phyloP scores from a whole-genome alignment of 352 stramenopile genomes.

The Phytophthora constricta region DNA sequence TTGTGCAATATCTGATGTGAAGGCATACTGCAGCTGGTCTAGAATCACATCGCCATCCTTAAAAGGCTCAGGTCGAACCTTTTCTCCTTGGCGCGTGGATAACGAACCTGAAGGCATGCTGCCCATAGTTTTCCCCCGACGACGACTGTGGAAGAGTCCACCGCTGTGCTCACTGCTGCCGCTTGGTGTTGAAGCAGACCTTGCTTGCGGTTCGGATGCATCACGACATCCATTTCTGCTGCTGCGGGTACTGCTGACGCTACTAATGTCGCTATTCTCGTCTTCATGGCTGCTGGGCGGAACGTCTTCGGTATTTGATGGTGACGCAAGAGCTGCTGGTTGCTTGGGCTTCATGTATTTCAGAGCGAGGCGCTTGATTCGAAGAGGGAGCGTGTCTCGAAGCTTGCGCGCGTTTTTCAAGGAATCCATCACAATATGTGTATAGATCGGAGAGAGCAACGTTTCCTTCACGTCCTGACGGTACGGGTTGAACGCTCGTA shows the following conservation, averaged over 20 bases:
- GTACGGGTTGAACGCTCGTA: slow-evolving; percentile 87
- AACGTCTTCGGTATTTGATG: slow-evolving; percentile 27
- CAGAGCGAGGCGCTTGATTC: slow-evolving; percentile 49
- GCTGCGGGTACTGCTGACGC: slow-evolving; percentile 23
- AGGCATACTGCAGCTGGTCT: slow-evolving; percentile 72
- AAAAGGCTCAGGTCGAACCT: slow-evolving; percentile 56
- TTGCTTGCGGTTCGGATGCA: slow-evolving; percentile 27
- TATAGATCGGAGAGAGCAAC: slow-evolving; percentile 72
- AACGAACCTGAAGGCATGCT: slow-evolving; percentile 22
- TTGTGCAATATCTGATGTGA: slow-evolving; percentile 59
- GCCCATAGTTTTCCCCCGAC: slow-evolving; percentile 33
- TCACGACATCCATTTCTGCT: slow-evolving; percentile 17
- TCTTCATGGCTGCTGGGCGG: slow-evolving; percentile 10
- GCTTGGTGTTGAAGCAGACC: slow-evolving; percentile 21
- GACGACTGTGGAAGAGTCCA: slow-evolving; percentile 21
- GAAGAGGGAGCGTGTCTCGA: slow-evolving; percentile 63
- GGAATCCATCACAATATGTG: slow-evolving; percentile 67
- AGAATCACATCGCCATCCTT: slow-evolving; percentile 62
- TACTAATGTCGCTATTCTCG: slow-evolving; percentile 21
- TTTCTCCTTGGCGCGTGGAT: slow-evolving; percentile 11
- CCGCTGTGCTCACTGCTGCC: slow-evolving; percentile 19
- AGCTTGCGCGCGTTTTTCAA: slow-evolving; percentile 58
- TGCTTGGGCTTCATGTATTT: slow-evolving; percentile 34
- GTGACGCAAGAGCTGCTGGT: slow-evolving; percentile 26
- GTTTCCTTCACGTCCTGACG: slow-evolving; percentile 48